Evolutionary conservation across 2,329 filamentous ascomycete genomes (phyloP).

Genomic region (Tolypocladium amazonense): DNA sequence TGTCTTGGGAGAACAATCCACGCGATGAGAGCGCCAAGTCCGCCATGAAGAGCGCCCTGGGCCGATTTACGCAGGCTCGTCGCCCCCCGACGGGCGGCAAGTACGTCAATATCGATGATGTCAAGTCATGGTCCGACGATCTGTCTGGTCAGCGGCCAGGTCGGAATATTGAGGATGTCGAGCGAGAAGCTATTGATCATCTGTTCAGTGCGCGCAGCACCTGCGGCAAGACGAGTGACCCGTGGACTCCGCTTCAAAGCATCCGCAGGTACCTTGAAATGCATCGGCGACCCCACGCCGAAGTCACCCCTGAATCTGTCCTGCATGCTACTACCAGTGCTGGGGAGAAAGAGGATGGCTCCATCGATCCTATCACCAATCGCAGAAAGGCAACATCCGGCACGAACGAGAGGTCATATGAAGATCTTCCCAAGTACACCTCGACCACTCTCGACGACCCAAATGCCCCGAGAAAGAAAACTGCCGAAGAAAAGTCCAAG

Average conservation of each 20-base stretch:
- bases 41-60: slow-evolving; percentile 29
- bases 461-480: slow-evolving; percentile 11
- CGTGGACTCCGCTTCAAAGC: slow-evolving; percentile 20
- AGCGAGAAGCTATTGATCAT: slow-evolving; percentile 32
- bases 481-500: slow-evolving; percentile 18
- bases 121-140: slow-evolving; percentile 25
- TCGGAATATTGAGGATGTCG: slow-evolving; percentile 32
- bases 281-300: slow-evolving; percentile 8
- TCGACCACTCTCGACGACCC: slow-evolving; percentile 17
- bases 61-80: slow-evolving; percentile 23
- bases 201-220: slow-evolving; percentile 24
- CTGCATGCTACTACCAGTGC: slow-evolving; percentile 12
- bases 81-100: slow-evolving; percentile 16
- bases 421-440: slow-evolving; percentile 23
- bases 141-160: slow-evolving; percentile 25
- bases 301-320: slow-evolving; percentile 10
- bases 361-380: slow-evolving; percentile 50
- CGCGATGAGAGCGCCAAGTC: slow-evolving; percentile 22
- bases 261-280: slow-evolving; percentile 21
- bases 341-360: slow-evolving; percentile 5
- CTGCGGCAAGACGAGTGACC: slow-evolving; percentile 10
- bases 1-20: slow-evolving; percentile 34
- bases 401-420: neutral
- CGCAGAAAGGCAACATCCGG: slow-evolving; percentile 21
- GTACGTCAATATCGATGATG: slow-evolving; percentile 23